phyloP scores from a whole-genome alignment of 192 early-diverging fungal species.

The Coemansia javaensis region DNA sequence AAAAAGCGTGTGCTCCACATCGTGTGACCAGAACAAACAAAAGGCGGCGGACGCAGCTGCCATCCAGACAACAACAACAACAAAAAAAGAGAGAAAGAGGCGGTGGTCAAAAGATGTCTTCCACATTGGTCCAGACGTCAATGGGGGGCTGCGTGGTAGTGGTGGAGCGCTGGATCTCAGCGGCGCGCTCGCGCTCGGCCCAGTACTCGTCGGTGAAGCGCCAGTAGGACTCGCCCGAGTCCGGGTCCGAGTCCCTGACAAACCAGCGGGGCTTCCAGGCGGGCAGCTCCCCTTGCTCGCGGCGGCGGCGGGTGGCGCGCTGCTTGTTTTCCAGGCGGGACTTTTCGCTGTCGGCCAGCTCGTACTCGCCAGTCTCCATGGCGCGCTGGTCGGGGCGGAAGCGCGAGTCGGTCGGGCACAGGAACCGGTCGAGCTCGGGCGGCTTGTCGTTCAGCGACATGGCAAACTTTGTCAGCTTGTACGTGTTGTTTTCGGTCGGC shows the following conservation, averaged over 20 bases:
- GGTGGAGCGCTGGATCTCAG: not conserved
- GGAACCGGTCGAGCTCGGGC: constrained; percentile 48
- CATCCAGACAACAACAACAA: not conserved
- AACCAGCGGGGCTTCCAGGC: constrained; percentile 78
- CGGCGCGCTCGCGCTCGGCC: constrained; percentile 55
- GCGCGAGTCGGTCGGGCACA: constrained; percentile 79
- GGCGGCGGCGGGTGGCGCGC: constrained; percentile 54
- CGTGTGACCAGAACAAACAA: not conserved
- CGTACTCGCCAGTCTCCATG: constrained; percentile 79
- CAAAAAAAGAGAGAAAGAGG: not conserved
- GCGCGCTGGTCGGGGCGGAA: constrained; percentile 81
- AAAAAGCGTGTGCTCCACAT: too few species aligned
- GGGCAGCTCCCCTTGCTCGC: constrained; percentile 57
- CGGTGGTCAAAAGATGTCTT: constrained; percentile 32
- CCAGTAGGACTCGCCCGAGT: constrained; percentile 67
- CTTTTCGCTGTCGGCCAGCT: constrained; percentile 69
- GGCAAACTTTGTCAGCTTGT: constrained; percentile 74
- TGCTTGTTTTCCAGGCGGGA: constrained; percentile 73
- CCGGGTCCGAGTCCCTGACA: constrained; percentile 57
- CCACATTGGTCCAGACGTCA: constrained; percentile 25
- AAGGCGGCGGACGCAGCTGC: not conserved
- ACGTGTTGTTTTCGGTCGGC: constrained; percentile 53
- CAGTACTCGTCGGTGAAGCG: constrained; percentile 68
- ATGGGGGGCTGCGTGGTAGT: not conserved
- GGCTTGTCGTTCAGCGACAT: constrained; percentile 72